Percentiles rank a stretch among this genome's conserved stretches.
Conservation (phyloP, 768 basidiomycete species). For the Hysterangium stoloniferum region DNA sequence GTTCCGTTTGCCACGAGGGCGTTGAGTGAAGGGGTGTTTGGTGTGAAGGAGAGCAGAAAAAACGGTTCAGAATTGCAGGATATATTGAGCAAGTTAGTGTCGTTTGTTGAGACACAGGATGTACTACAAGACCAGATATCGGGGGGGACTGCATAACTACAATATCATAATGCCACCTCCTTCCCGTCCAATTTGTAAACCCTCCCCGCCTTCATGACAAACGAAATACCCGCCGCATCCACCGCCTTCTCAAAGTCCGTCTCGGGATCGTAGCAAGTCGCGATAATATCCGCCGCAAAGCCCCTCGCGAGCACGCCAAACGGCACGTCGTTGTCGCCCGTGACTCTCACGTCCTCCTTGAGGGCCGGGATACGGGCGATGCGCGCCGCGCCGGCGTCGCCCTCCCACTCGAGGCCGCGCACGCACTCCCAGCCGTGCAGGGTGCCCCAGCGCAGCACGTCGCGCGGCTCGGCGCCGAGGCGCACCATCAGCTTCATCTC, state of each 20-base stretch:
- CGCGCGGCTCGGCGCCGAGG: conserved; percentile 44
- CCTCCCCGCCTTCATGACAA: conserved; percentile 53
- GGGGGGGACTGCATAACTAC: neutral
- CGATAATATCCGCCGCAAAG: conserved; percentile 47
- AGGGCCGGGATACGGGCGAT: conserved; percentile 22
- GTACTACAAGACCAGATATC: neutral
- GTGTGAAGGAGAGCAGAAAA: conserved; percentile 15
- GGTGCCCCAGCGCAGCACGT: conserved; percentile 52
- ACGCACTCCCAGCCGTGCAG: conserved; percentile 53
- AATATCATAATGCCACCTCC: conserved; percentile 8
- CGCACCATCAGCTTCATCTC: conserved; percentile 56
- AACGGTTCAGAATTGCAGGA: neutral
- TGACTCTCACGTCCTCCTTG: conserved; percentile 19
- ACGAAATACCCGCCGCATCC: conserved; percentile 37
- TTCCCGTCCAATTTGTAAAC: conserved; percentile 36
- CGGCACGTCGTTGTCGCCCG: conserved; percentile 43
- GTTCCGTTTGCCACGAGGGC: conserved; percentile 68
- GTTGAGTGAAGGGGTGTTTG: conserved; percentile 70
- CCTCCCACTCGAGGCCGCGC: conserved; percentile 41
- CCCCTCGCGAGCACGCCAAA: conserved; percentile 48
- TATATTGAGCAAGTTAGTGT: no score
- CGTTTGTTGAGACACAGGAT: neutral
- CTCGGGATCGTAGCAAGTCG: conserved; percentile 29
- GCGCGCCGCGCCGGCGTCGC: conserved; percentile 19
- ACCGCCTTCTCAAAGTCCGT: conserved; percentile 37